These are phyloP conservation scores for Thalassiosira hispida DNA, from an alignment of 352 stramenopile species.

Conservation along the genomic window DNA sequence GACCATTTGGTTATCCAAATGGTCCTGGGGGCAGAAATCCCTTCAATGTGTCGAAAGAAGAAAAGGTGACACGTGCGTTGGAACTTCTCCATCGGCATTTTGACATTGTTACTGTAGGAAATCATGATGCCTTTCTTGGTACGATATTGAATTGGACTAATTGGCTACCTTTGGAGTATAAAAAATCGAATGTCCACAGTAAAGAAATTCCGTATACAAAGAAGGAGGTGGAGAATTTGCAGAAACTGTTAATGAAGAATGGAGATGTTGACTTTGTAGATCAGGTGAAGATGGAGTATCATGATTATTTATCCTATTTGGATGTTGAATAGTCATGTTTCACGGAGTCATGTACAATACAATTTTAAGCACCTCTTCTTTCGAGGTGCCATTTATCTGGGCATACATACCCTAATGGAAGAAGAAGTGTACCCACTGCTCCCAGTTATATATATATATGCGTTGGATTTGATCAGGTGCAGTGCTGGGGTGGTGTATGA, in stretches of 20 bases:
- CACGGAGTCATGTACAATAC: too few species aligned
- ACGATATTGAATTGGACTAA: conserved; percentile 44
- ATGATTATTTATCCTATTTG: conserved; percentile 38
- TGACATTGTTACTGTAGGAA: conserved; percentile 48
- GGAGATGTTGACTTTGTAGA: conserved; percentile 46
- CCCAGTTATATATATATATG: too few species aligned
- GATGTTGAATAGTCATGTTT: too few species aligned
- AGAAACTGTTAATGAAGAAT: conserved; percentile 40
- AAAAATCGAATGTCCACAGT: conserved; percentile 27
- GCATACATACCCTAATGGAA: too few species aligned
- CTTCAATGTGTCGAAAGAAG: conserved; percentile 57
- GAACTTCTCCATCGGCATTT: conserved; percentile 57
- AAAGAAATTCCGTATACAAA: conserved; percentile 29
- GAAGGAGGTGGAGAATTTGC: conserved; percentile 42
- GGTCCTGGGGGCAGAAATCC: conserved; percentile 47
- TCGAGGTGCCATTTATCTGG: too few species aligned
- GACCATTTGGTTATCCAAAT: conserved; percentile 39
- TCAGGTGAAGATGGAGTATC: conserved; percentile 39
- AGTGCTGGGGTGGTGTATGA: too few species aligned
- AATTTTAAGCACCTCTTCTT: too few species aligned
- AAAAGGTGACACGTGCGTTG: conserved; percentile 45
- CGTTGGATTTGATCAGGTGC: too few species aligned
- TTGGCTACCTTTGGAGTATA: conserved; percentile 20
- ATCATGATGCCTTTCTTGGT: conserved; percentile 41
- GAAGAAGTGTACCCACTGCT: too few species aligned